Evolutionary conservation across 768 basidiomycete species (phyloP).

Genomic region (Suillus clintonianus): DNA sequence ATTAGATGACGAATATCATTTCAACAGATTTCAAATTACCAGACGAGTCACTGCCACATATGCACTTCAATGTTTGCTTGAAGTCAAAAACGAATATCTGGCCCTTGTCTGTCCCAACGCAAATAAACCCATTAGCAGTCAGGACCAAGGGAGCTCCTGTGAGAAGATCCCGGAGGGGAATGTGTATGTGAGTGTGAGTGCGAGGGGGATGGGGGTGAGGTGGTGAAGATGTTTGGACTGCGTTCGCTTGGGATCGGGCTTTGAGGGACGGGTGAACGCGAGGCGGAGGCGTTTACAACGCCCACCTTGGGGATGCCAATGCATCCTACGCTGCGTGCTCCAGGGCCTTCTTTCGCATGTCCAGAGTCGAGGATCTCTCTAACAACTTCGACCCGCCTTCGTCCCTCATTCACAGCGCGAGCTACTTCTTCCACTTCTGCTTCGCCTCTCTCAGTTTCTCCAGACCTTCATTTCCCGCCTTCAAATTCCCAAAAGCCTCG

Average conservation of each 20-base stretch:
- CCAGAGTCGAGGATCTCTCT: slow-evolving; percentile 63
- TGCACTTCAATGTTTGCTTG: slow-evolving; percentile 76
- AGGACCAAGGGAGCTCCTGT: slow-evolving; percentile 76
- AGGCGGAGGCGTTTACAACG: slow-evolving; percentile 53
- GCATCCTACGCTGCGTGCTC: slow-evolving; percentile 41
- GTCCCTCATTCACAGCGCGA: slow-evolving; percentile 77
- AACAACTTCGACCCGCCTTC: slow-evolving; percentile 76
- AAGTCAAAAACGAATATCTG: slow-evolving; percentile 86
- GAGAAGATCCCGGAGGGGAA: slow-evolving; percentile 56
- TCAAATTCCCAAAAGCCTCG: slow-evolving; percentile 16
- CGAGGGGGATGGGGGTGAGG: no score
- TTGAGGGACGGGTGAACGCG: no score
- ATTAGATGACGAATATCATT: slow-evolving; percentile 17
- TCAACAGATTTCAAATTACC: slow-evolving; percentile 44
- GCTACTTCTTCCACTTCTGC: slow-evolving; percentile 70
- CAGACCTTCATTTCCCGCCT: slow-evolving; percentile 5
- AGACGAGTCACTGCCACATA: slow-evolving; percentile 71
- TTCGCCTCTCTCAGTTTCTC: slow-evolving; percentile 54
- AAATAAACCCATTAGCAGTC: slow-evolving; percentile 85
- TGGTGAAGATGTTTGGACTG: no score
- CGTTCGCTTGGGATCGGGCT: no score
- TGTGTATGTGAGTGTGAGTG: no score
- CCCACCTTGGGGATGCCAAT: slow-evolving; percentile 39
- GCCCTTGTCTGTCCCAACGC: slow-evolving; percentile 83
- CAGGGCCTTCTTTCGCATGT: slow-evolving; percentile 37